Evolutionary conservation across 805 yeast species (phyloP), one percentile per base, ranked within the genome.

Genomic region (Ogataea degrootiae): DNA sequence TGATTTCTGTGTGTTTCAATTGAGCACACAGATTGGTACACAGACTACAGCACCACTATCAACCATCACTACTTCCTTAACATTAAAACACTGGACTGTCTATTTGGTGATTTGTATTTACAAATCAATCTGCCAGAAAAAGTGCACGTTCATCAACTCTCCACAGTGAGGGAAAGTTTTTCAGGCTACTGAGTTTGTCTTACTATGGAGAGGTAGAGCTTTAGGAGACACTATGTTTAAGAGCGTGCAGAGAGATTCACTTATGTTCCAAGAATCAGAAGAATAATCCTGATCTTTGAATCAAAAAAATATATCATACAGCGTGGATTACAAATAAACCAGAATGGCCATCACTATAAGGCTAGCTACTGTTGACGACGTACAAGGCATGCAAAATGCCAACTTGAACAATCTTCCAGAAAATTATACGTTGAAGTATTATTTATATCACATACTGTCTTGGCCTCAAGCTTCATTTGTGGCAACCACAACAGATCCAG

Each of bases 401-500:
- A 91, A 91, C 64, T 71, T 91, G 65, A 85, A 85, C 54, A 92
- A 92, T 62, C 73, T 94, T 51, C 99, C 99, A 6, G 99, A 94
- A 66, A 94, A 94, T 70, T 94, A 94, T 64, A 84, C 87, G 54
- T 71, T 91, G 67, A 90, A 91, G 66, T 94, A 90, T 69, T 94
- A 94, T 69, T 78, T 94, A 76, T 94, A 94, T 68, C 99, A 94
- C 68, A 77, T 89, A 8, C 71, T 92, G 44, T 84, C 97, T 35
- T 94, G 99, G 99, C 99, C 99, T 2, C 96, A 92, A 65, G 95
- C 96, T 14, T 87, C 96, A 37, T 94, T 83, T 71, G 98, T 94
- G 35, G 99, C 99, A 16, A 85, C 92, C 1, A 84, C 94, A 2
- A 79, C 83, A 26, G 85, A 79, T 53, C 79, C 74, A 11, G 70